Evolutionary conservation across 805 yeast species (phyloP).

Genomic region (Pichia californica): DNA sequence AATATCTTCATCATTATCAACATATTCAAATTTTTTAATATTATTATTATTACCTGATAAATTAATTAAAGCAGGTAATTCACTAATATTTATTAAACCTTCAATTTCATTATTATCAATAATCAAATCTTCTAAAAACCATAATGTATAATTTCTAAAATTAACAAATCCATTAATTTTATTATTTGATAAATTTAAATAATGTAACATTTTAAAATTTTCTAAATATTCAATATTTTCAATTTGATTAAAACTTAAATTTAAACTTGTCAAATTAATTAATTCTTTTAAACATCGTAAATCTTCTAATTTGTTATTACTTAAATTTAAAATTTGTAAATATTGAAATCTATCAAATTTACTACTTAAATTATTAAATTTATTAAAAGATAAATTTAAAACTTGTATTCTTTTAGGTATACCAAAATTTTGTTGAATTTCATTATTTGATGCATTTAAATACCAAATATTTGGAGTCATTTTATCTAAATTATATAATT

Average conservation of each 20-base stretch:
- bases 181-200: constrained; percentile 38
- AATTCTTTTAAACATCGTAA: constrained; percentile 34
- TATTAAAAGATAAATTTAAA: constrained; percentile 34
- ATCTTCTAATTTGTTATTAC: constrained; percentile 32
- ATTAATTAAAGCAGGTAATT: constrained; percentile 30
- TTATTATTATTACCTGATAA: constrained; percentile 39
- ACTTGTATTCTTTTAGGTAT: constrained; percentile 35
- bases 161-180: constrained; percentile 33
- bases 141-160: constrained; percentile 30
- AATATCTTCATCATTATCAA: constrained; percentile 31
- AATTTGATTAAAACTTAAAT: constrained; percentile 33
- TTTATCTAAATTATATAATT: constrained; percentile 36
- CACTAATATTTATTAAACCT: constrained; percentile 31
- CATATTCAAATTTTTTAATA: constrained; percentile 22
- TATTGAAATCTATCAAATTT: constrained; percentile 32
- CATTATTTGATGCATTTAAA: constrained; percentile 38
- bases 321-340: constrained; percentile 37
- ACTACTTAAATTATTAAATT: constrained; percentile 35
- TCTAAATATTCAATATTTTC: constrained; percentile 32
- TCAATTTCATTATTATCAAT: constrained; percentile 37
- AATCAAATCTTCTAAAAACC: constrained; percentile 38
- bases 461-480: constrained; percentile 39
- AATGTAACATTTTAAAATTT: constrained; percentile 33
- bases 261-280: constrained; percentile 37
- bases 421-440: constrained; percentile 38